Conservation (phyloP, 192 early-diverging fungal species). For the Radiomyces spectabilis region DNA sequence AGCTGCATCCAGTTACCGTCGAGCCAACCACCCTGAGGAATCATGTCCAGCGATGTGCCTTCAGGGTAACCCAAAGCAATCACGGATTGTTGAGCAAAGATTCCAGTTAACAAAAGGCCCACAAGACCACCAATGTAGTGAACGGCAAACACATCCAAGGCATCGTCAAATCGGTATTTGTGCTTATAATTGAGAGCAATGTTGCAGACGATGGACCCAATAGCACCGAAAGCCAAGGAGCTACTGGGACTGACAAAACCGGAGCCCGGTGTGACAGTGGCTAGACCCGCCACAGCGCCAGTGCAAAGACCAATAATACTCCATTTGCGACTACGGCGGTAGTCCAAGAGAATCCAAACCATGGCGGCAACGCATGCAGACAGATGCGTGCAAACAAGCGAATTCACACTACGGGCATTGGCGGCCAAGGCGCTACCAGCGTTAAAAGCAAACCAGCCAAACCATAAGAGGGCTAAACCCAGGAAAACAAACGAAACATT, state of each 20-base stretch:
- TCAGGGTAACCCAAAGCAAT: conserved; percentile 53
- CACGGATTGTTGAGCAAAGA: conserved; percentile 73
- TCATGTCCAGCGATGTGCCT: conserved; percentile 31
- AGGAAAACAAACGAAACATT: conserved; percentile 79
- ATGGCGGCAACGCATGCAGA: conserved; percentile 63
- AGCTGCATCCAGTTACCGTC: conserved; percentile 80
- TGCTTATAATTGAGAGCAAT: conserved; percentile 56
- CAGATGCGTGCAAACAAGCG: conserved; percentile 68
- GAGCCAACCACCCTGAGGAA: conserved; percentile 66
- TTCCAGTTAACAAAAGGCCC: conserved; percentile 77
- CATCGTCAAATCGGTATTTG: conserved; percentile 65
- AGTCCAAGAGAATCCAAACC: conserved; percentile 70
- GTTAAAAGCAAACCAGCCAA: conserved; percentile 92
- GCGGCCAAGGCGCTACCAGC: conserved; percentile 68
- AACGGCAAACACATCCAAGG: conserved; percentile 75
- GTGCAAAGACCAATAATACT: conserved; percentile 82
- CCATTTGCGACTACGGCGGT: conserved; percentile 59
- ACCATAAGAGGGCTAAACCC: conserved; percentile 78
- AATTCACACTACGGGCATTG: conserved; percentile 65
- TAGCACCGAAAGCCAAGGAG: conserved; percentile 67
- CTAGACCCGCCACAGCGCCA: conserved; percentile 84
- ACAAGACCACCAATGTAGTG: conserved; percentile 70
- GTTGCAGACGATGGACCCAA: conserved; percentile 61
- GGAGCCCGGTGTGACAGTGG: conserved; percentile 80
- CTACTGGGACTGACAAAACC: conserved; percentile 70